A percentile compares a stretch with the other conserved stretches of the same genome.
These are phyloP conservation scores for Echeveria elegans DNA, from an alignment of 164 flowering plant species.

Conservation along the genomic window DNA sequence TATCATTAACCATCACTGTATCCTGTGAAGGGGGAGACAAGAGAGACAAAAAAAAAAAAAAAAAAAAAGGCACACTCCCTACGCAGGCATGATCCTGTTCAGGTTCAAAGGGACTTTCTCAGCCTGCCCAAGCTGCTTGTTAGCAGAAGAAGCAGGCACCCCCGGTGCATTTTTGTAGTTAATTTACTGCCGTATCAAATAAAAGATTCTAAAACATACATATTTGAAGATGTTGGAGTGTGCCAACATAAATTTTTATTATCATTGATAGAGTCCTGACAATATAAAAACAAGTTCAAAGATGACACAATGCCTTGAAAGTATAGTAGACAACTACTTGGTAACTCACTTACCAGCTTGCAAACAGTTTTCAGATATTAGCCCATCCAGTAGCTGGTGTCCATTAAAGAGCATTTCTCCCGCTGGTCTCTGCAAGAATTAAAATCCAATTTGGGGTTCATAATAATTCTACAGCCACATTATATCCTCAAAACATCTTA, in stretches of 20 bases:
- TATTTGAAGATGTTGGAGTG: neutral
- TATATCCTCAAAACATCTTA: too few species aligned
- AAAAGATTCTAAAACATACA: neutral
- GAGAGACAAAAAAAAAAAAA: too few species aligned
- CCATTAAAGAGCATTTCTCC: neutral
- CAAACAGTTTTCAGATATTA: neutral
- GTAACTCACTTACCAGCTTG: slow-evolving; percentile 2
- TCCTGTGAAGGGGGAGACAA: slow-evolving; percentile 47
- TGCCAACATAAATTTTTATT: neutral
- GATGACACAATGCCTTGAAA: neutral
- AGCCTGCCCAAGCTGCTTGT: slow-evolving; percentile 45
- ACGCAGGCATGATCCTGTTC: slow-evolving; percentile 99
- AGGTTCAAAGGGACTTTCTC: slow-evolving; percentile 99
- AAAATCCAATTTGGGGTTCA: neutral
- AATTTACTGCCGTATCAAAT: slow-evolving; percentile 16
- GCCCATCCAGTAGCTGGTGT: neutral
- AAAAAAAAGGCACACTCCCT: slow-evolving; percentile 87
- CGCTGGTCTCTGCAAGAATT: neutral
- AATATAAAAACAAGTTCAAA: neutral
- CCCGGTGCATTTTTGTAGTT: slow-evolving; percentile 79
- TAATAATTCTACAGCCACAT: too few species aligned
- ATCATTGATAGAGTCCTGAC: neutral
- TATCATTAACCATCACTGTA: neutral
- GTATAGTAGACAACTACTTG: neutral
- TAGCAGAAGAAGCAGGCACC: slow-evolving; percentile 71